Base-by-base conservation (phyloP, 805 yeast genomes). In the Cyberlindnera veronae region DNA sequence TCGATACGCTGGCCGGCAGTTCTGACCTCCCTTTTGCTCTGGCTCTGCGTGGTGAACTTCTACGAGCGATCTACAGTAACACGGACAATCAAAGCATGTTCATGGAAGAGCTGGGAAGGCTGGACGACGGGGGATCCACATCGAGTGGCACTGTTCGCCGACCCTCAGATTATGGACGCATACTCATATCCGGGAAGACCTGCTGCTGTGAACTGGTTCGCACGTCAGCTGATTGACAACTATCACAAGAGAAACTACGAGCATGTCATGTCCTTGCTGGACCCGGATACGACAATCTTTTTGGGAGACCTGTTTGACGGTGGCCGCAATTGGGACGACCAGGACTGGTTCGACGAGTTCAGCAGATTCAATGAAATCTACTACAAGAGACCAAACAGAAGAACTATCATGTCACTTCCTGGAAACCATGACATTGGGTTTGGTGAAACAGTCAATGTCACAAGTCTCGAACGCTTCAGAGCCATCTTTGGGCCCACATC, bases 391-490 rank as follows among this genome's bases (percentile, higher is more conserved):
- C 64, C 71, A n/a, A 63, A 68, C 39, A 66, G 75, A 36, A 57
- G 59, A 31, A 67, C 71, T 3, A 50, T 68, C 15, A 59, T 66
- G 67, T 64, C 71, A n/a, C 51, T 75, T 23, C 96, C 96, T 0
- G 99, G 99, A 2, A 93, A 93, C 58, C 99, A 93, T 60, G 99
- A 93, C 58, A 87, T 95, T 48, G 99, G 99, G 0, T 91, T 84
- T 63, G 96, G 93, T 21, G 76, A 80, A 44, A 77, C 79, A 0
- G 77, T 93, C 13, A 68, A 77, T 14, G 69, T 71, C 19, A 61
- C 68, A 1, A 77, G 81, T 18, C 62, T 75, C 32, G 62, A 75
- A 26, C 65, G 98, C 49, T 93, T 90, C 62, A 64, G 73, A 29
- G 65, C 80, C 1, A 72, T 68, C 55, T 91, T 88, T 60, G 99